Conservation (phyloP, 331 rosid species). For the Malus hybrid region DNA sequence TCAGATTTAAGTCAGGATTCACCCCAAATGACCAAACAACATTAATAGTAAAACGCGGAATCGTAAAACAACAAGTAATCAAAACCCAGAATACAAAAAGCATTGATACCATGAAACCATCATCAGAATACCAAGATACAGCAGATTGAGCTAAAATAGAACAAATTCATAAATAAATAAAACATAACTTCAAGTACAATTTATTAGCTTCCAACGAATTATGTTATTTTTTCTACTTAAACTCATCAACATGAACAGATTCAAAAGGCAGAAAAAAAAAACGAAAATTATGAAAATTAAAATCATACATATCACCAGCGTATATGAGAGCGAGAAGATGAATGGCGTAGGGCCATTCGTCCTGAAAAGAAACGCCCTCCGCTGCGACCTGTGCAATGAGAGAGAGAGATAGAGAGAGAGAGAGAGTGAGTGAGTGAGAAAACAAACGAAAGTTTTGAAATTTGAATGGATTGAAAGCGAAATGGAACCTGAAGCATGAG, state of each 20-base stretch:
- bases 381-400: slow-evolving; percentile 59
- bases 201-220: neutral
- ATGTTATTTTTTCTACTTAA: neutral
- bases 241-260: neutral
- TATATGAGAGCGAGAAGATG: slow-evolving; percentile 74
- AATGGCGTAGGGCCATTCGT: slow-evolving; percentile 81
- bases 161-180: neutral
- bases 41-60: neutral
- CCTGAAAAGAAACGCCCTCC: slow-evolving; percentile 64
- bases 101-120: neutral
- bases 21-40: neutral
- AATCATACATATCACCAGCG: slow-evolving; percentile 61
- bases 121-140: neutral
- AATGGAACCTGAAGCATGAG: slow-evolving; percentile 61
- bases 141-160: neutral
- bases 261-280: neutral
- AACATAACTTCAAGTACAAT: neutral
- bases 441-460: neutral
- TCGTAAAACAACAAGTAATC: neutral
- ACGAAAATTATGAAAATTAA: neutral
- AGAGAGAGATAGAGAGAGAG: neutral
- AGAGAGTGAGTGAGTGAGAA: neutral
- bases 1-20: neutral
- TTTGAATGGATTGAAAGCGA: neutral
- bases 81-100: neutral